Conservation (phyloP, 1,284 basidiomycete genomes). For the Cryptococcus sp. region DNA sequence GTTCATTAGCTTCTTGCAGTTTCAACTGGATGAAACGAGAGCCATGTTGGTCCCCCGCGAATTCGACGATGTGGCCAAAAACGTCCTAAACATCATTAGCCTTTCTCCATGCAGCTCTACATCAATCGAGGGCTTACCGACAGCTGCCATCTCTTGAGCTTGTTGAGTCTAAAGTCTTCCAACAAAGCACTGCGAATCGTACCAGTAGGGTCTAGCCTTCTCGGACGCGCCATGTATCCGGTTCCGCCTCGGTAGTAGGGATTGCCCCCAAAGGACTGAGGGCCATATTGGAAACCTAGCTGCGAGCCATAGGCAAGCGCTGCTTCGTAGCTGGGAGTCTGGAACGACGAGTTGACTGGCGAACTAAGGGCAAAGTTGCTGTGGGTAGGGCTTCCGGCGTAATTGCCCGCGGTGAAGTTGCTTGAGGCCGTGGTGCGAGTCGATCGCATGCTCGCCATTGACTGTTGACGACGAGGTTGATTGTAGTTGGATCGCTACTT, state of each 20-base stretch:
- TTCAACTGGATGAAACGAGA: slow-evolving; percentile 88
- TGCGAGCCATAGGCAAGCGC: neutral
- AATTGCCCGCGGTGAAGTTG: too few relatives aligned
- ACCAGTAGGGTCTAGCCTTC: slow-evolving; percentile 16
- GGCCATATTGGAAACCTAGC: slow-evolving; percentile 19
- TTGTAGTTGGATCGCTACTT: neutral
- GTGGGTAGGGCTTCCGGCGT: neutral
- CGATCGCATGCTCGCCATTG: neutral
- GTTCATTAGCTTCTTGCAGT: slow-evolving; percentile 70
- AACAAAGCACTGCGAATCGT: slow-evolving; percentile 48
- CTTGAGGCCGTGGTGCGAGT: too few relatives aligned
- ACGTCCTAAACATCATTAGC: slow-evolving; percentile 61
- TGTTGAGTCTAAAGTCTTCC: slow-evolving; percentile 83
- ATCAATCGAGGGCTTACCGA: slow-evolving; percentile 57
- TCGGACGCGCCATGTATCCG: slow-evolving; percentile 9
- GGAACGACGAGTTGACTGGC: neutral
- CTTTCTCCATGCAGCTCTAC: neutral
- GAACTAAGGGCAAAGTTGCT: neutral
- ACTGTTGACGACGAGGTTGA: neutral
- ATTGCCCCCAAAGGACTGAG: slow-evolving; percentile 25
- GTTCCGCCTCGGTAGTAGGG: slow-evolving; percentile 28
- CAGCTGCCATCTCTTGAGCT: slow-evolving; percentile 74
- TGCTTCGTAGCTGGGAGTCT: neutral
- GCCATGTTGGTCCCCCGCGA: slow-evolving; percentile 91
- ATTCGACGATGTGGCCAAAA: slow-evolving; percentile 83